These are phyloP conservation scores for Setomelanomma holmii DNA, from an alignment of 2,329 filamentous ascomycete genomes.

Conservation along the genomic window DNA sequence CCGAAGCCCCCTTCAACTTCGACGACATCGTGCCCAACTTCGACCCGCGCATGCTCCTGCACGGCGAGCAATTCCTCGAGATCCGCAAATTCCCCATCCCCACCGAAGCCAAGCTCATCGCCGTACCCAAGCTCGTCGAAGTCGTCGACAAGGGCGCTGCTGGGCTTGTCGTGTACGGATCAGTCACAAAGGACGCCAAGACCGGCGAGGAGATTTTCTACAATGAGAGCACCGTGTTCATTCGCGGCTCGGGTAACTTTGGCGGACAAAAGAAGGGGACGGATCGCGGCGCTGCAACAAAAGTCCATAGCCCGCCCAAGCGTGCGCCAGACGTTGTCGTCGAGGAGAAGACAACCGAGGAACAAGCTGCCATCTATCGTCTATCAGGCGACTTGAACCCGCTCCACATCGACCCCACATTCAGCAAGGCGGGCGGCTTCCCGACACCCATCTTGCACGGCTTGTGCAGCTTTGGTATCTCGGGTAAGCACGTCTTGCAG, in stretches of 20 bases:
- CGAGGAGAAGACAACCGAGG: constrained; percentile 84
- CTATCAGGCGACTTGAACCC: constrained; percentile 96
- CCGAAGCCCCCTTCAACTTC: constrained; percentile 79
- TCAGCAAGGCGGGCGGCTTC: constrained; percentile 95
- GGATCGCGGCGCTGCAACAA: constrained; percentile 81
- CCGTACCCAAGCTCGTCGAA: constrained; percentile 82
- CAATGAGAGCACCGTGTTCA: constrained; percentile 93
- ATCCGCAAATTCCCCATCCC: constrained; percentile 91
- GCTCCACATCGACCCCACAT: constrained; percentile 91
- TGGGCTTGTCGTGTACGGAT: constrained; percentile 80
- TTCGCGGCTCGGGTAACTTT: constrained; percentile 90
- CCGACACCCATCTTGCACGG: constrained; percentile 93
- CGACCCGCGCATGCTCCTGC: constrained; percentile 96
- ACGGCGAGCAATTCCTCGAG: constrained; percentile 98
- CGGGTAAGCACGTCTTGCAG: constrained; percentile 87
- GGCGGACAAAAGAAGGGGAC: constrained; percentile 78
- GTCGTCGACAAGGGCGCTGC: constrained; percentile 95
- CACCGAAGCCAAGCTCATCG: constrained; percentile 78
- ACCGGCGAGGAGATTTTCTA: constrained; percentile 94
- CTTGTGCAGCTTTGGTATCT: constrained; percentile 92
- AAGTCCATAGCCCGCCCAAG: constrained; percentile 77
- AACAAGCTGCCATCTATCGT: constrained; percentile 93
- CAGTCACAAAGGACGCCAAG: constrained; percentile 82
- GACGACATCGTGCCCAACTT: constrained; percentile 92
- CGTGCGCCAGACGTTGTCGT: constrained; percentile 80